These are phyloP conservation scores for Ceratocystis lukuohia DNA, from an alignment of 2,329 filamentous ascomycete species.

Conservation along the genomic window DNA sequence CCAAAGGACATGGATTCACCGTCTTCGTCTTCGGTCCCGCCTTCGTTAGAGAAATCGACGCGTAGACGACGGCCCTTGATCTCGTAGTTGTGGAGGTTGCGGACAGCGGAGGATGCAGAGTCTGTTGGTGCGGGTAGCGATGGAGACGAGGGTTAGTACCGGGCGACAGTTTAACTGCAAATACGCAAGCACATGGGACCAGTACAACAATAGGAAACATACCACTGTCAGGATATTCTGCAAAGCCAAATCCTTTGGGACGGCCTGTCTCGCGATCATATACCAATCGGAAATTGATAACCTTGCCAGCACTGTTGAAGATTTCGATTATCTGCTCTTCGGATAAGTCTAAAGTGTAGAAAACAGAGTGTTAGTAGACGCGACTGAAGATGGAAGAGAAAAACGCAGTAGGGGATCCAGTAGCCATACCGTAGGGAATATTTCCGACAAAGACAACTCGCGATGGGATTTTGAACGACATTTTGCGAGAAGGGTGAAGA, in stretches of 20 bases:
- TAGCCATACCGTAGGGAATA: slow-evolving; percentile 57
- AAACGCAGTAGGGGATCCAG: background rate
- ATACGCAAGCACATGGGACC: too few species aligned
- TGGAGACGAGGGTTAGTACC: slow-evolving; percentile 9
- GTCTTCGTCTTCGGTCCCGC: slow-evolving; percentile 56
- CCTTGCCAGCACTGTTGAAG: slow-evolving; percentile 78
- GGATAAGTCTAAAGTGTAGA: slow-evolving; percentile 55
- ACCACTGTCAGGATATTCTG: slow-evolving; percentile 88
- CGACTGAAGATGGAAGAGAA: background rate
- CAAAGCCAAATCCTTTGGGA: slow-evolving; percentile 93
- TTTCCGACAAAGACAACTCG: slow-evolving; percentile 77
- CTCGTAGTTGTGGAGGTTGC: slow-evolving; percentile 90
- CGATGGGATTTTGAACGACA: slow-evolving; percentile 62
- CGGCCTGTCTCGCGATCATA: slow-evolving; percentile 91
- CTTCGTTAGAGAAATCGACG: slow-evolving; percentile 93
- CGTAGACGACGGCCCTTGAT: slow-evolving; percentile 88
- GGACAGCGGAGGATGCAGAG: slow-evolving; percentile 80
- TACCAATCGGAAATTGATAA: slow-evolving; percentile 78
- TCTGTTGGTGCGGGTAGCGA: slow-evolving; percentile 30
- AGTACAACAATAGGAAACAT: slow-evolving; percentile 22
- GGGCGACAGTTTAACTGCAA: background rate
- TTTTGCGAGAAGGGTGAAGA: slow-evolving; percentile 28
- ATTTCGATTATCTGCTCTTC: slow-evolving; percentile 95
- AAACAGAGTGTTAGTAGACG: background rate
- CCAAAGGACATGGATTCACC: slow-evolving; percentile 20